A percentile compares a stretch with the other conserved stretches of the same genome.
These are phyloP conservation scores for Drechslera avenae DNA, from an alignment of 2,329 filamentous ascomycete species.

Conservation along the genomic window DNA sequence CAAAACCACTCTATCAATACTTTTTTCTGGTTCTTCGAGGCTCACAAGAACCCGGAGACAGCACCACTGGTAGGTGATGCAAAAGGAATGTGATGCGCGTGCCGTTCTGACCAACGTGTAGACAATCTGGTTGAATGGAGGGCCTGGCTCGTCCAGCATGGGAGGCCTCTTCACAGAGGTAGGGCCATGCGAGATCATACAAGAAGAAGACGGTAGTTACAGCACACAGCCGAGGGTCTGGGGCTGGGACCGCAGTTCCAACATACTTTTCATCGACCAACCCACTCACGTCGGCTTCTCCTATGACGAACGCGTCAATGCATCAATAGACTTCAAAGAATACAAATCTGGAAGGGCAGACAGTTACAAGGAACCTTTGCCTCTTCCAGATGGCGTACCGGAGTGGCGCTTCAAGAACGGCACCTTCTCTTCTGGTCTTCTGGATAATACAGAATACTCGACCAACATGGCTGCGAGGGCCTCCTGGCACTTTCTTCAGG, in stretches of 20 bases:
- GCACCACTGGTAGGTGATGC: constrained; percentile 49
- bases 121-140: constrained; percentile 69
- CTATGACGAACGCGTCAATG: constrained; percentile 66
- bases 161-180: constrained; percentile 67
- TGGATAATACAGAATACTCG: constrained; percentile 59
- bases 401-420: constrained; percentile 62
- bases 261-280: constrained; percentile 66
- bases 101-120: too few relatives aligned
- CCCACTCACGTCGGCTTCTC: constrained; percentile 73
- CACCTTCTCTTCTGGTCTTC: constrained; percentile 65
- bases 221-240: constrained; percentile 64
- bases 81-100: too few relatives aligned
- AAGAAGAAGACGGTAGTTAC: constrained; percentile 53
- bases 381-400: constrained; percentile 35
- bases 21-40: constrained; percentile 70
- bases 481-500: constrained; percentile 69
- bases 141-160: constrained; percentile 68
- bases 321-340: constrained; percentile 26
- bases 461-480: constrained; percentile 63
- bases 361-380: constrained; percentile 32
- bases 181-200: constrained; percentile 55
- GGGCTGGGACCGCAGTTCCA: constrained; percentile 68
- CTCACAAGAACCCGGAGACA: constrained; percentile 57
- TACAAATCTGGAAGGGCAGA: neutral
- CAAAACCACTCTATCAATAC: constrained; percentile 64